Percentiles rank a stretch among this genome's conserved stretches.
Conservation (phyloP, 73 alveolate species). For the Durusdinium trenchii region DNA sequence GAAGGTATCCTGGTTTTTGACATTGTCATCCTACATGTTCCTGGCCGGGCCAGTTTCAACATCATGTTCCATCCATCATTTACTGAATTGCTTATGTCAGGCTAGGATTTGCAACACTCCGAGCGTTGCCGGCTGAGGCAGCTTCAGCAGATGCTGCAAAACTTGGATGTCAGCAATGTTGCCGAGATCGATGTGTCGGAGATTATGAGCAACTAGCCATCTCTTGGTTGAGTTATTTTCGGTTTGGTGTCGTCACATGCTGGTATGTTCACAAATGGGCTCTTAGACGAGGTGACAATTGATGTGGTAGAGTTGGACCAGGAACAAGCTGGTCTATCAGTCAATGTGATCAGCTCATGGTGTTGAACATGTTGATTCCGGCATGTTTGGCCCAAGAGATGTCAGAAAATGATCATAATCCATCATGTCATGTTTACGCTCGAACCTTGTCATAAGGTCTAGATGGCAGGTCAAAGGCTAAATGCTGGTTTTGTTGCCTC, state of each 20-base stretch:
- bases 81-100: not conserved
- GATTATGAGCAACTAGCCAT: conserved; percentile 12
- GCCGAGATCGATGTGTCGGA: conserved; percentile 1
- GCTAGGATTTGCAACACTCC: not conserved
- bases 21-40: no score
- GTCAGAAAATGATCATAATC: not conserved
- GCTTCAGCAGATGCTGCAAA: not conserved
- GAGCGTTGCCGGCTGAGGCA: not conserved
- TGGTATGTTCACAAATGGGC: no score
- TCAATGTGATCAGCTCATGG: no score
- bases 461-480: no score
- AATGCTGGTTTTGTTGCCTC: not conserved
- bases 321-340: no score
- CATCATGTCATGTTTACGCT: not conserved
- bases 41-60: not conserved
- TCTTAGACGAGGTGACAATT: no score
- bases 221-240: no score
- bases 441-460: no score
- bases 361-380: no score
- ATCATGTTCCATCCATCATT: not conserved
- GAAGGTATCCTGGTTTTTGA: not conserved
- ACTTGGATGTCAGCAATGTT: not conserved
- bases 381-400: not conserved
- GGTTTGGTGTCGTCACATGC: no score
- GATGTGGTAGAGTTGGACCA: no score